These are phyloP conservation scores for Termitomyces sp. DNA, from an alignment of 768 basidiomycete species.

Conservation along the genomic window DNA sequence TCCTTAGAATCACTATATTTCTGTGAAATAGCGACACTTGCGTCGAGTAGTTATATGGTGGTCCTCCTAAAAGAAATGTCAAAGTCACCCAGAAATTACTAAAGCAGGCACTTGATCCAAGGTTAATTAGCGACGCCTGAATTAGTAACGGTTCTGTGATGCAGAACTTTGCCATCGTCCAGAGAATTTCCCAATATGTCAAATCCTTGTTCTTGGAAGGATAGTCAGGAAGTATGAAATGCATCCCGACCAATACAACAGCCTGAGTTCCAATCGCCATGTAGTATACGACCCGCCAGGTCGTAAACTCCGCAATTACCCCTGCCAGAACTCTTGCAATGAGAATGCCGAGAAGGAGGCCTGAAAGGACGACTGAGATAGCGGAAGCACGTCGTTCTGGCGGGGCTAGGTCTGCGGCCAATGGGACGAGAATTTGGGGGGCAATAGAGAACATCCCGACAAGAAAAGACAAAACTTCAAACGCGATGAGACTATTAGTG, in stretches of 20 bases:
- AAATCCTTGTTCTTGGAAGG: constrained; percentile 68
- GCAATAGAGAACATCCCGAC: constrained; percentile 68
- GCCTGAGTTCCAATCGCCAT: constrained; percentile 71
- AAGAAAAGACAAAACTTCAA: constrained; percentile 70
- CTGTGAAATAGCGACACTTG: constrained; percentile 25
- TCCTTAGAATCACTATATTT: neutral
- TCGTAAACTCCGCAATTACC: constrained; percentile 66
- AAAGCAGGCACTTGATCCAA: constrained; percentile 58
- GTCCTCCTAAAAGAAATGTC: constrained; percentile 77
- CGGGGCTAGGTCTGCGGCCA: constrained; percentile 81
- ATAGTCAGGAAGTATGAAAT: constrained; percentile 76
- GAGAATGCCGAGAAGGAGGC: constrained; percentile 71
- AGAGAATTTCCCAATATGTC: constrained; percentile 66
- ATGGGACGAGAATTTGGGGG: constrained; percentile 72
- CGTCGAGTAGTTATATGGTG: constrained; percentile 77
- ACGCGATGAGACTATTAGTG: constrained; percentile 53
- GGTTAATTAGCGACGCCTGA: constrained; percentile 60
- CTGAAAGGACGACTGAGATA: constrained; percentile 68
- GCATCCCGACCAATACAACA: constrained; percentile 55
- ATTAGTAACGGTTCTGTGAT: constrained; percentile 78
- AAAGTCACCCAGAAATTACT: constrained; percentile 69
- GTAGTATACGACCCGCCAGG: constrained; percentile 80
- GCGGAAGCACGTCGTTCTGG: constrained; percentile 72
- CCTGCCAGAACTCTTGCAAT: constrained; percentile 74
- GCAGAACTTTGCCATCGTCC: constrained; percentile 73